A percentile compares a stretch with the other conserved stretches of the same genome.
These are phyloP conservation scores for Thermoascus crustaceus DNA, from an alignment of 2,329 filamentous ascomycete genomes.

Conservation along the genomic window DNA sequence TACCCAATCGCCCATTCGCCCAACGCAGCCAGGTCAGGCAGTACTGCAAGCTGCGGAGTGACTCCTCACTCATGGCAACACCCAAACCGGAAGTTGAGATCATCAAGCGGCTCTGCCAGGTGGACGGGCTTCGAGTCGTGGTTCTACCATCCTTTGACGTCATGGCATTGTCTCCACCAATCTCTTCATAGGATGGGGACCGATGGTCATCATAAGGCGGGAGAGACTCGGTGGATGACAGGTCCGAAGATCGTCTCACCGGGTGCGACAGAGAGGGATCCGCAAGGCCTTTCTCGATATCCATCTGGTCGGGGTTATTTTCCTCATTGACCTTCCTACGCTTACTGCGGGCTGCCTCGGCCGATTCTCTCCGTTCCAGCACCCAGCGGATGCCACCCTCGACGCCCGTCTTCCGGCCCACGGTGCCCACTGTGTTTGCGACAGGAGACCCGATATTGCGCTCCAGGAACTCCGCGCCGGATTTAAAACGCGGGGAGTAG, in stretches of 20 bases:
- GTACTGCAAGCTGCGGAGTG: slow-evolving; percentile 72
- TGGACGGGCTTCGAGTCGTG: slow-evolving; percentile 27
- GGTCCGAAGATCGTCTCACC: slow-evolving; percentile 51
- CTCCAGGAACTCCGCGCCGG: slow-evolving; percentile 85
- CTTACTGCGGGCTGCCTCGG: slow-evolving; percentile 26
- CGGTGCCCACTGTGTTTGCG: slow-evolving; percentile 75
- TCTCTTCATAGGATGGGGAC: slow-evolving; percentile 66
- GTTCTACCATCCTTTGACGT: slow-evolving; percentile 12
- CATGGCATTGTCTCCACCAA: slow-evolving; percentile 30
- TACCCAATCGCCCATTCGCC: slow-evolving; percentile 73
- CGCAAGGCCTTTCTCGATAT: slow-evolving; percentile 39
- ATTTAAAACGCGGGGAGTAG: slow-evolving; percentile 79
- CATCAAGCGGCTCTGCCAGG: slow-evolving; percentile 76
- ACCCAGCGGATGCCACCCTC: slow-evolving; percentile 84
- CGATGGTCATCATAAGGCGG: slow-evolving; percentile 76
- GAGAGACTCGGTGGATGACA: slow-evolving; percentile 63
- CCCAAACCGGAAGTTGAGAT: slow-evolving; percentile 86
- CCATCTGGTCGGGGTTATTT: slow-evolving; percentile 30
- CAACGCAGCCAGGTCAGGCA: slow-evolving; percentile 72
- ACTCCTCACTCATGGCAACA: slow-evolving; percentile 85
- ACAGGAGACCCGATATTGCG: slow-evolving; percentile 74
- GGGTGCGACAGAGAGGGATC: slow-evolving; percentile 13
- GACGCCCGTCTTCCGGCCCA: slow-evolving; percentile 77
- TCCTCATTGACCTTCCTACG: slow-evolving; percentile 38
- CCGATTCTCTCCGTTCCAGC: slow-evolving; percentile 42